Evolutionary conservation across 2,329 filamentous ascomycete species (phyloP).

Genomic region (Lecanoromycetidae sp.): DNA sequence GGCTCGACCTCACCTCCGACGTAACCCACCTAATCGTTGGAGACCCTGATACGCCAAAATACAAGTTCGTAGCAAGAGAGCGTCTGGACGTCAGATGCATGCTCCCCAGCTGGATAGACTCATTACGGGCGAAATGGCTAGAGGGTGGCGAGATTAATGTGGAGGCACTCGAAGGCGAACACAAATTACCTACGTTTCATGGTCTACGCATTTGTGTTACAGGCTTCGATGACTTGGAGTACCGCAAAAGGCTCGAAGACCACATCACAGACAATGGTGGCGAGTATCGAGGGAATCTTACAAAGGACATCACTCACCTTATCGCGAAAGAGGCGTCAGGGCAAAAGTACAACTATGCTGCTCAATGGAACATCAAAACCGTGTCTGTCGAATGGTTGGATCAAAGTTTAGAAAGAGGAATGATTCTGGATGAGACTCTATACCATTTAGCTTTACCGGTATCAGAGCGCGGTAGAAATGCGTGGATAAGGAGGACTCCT

Average conservation of each 20-base stretch:
- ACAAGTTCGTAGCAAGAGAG: slow-evolving; percentile 85
- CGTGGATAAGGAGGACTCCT: slow-evolving; percentile 51
- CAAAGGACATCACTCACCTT: slow-evolving; percentile 73
- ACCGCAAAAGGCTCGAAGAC: slow-evolving; percentile 59
- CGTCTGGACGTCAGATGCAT: slow-evolving; percentile 77
- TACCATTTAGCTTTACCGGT: slow-evolving; percentile 64
- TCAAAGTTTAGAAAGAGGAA: slow-evolving; percentile 70
- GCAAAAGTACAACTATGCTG: slow-evolving; percentile 83
- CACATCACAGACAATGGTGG: slow-evolving; percentile 60
- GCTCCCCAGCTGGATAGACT: slow-evolving; percentile 71
- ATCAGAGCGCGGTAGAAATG: slow-evolving; percentile 63
- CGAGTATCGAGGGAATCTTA: slow-evolving; percentile 78
- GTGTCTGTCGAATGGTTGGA: slow-evolving; percentile 77
- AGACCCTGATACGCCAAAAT: slow-evolving; percentile 80
- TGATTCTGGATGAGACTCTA: slow-evolving; percentile 77
- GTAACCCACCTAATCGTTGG: slow-evolving; percentile 91
- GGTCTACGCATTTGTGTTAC: slow-evolving; percentile 55
- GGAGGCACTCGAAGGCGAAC: slow-evolving; percentile 50
- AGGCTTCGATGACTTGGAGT: slow-evolving; percentile 53
- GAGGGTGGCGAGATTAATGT: slow-evolving; percentile 65
- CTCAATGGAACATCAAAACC: slow-evolving; percentile 64
- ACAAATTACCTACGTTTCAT: slow-evolving; percentile 33
- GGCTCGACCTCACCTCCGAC: slow-evolving; percentile 86
- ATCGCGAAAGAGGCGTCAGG: slow-evolving; percentile 68
- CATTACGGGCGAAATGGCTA: slow-evolving; percentile 69